Conservation (phyloP, 78 protist genomes). For the Dictyostelium brefeldianum region DNA sequence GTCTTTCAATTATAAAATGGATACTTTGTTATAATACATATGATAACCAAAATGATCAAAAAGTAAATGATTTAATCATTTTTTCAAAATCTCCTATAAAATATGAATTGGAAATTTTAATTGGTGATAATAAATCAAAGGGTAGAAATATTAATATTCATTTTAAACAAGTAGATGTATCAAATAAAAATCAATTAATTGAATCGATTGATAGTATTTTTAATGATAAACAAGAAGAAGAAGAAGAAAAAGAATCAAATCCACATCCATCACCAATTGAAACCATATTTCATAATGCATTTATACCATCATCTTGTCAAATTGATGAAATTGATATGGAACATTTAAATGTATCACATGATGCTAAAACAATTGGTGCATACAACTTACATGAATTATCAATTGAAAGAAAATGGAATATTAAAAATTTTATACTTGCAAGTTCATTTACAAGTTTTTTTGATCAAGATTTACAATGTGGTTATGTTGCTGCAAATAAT, state of each 20-base stretch:
- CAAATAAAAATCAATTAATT: not conserved
- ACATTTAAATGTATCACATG: not conserved
- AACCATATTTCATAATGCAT: not conserved
- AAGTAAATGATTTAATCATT: not conserved
- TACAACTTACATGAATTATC: slow-evolving; percentile 38
- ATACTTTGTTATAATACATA: not conserved
- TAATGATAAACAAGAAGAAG: too few species aligned
- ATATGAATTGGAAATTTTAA: not conserved
- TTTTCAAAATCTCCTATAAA: not conserved
- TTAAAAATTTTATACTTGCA: slow-evolving; percentile 51
- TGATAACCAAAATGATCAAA: not conserved
- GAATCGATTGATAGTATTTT: not conserved
- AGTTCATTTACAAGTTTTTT: slow-evolving; percentile 38
- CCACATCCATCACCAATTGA: not conserved
- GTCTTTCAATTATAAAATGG: slow-evolving; percentile 13
- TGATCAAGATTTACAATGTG: slow-evolving; percentile 46
- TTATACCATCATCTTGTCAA: not conserved
- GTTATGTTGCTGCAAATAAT: slow-evolving; percentile 81
- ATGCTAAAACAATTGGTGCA: slow-evolving; percentile 77
- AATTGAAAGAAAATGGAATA: not conserved
- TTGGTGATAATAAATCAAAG: not conserved
- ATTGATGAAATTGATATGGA: not conserved
- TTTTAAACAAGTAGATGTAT: not conserved
- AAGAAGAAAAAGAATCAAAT: not conserved
- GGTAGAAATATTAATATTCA: not conserved